These are phyloP conservation scores for Teratosphaeria gauchensis DNA, from an alignment of 2,329 filamentous ascomycete genomes.

Conservation along the genomic window DNA sequence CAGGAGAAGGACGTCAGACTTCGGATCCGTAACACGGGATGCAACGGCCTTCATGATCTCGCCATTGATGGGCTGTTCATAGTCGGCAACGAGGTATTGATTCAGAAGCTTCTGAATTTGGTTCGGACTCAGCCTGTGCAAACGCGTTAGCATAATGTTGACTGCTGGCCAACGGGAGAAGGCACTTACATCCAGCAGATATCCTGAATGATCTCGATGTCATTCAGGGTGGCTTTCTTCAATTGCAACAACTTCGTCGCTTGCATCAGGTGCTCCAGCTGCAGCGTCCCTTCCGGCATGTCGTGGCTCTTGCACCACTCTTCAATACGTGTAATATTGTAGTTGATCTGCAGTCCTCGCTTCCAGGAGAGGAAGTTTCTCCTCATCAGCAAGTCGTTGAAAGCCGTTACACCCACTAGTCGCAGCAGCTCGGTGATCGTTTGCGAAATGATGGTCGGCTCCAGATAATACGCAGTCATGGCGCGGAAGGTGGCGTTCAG, in stretches of 20 bases:
- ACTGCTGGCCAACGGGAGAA: background rate
- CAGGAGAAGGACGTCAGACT: conserved; percentile 89
- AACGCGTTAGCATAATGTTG: background rate
- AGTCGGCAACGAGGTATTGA: conserved; percentile 96
- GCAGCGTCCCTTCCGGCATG: conserved; percentile 95
- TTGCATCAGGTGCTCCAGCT: conserved; percentile 99
- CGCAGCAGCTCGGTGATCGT: conserved; percentile 88
- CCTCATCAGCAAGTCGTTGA: conserved; percentile 96
- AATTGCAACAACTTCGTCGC: conserved; percentile 95
- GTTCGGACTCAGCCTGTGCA: conserved; percentile 77
- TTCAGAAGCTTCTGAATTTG: conserved; percentile 98
- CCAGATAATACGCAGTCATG: conserved; percentile 97
- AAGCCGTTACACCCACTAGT: conserved; percentile 91
- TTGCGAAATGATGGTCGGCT: conserved; percentile 92
- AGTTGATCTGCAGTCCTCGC: conserved; percentile 97
- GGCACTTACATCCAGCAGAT: conserved; percentile 95
- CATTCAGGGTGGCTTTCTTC: conserved; percentile 97
- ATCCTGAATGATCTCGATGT: conserved; percentile 99
- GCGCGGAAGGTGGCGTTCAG: conserved; percentile 96
- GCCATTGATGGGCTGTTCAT: conserved; percentile 97
- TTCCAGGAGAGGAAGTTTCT: conserved; percentile 99
- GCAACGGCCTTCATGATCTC: conserved; percentile 99
- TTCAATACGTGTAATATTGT: conserved; percentile 98
- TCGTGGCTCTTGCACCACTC: conserved; percentile 99
- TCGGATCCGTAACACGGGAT: conserved; percentile 81